Base-by-base conservation (phyloP, 306 rosid species). In the Arachis stenosperma region DNA sequence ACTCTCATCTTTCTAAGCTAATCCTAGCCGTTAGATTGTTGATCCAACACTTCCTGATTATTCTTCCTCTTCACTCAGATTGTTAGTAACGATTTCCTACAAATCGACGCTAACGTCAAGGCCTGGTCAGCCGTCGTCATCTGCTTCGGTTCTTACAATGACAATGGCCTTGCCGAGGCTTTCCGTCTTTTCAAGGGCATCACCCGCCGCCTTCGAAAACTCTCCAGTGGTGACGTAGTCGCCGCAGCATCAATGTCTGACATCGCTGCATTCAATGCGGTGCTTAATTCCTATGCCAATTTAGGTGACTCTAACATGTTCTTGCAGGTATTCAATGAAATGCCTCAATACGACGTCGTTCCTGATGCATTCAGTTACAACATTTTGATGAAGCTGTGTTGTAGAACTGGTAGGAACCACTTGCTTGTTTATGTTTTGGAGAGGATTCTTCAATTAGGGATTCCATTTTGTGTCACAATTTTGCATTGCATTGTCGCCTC, bases 101-200 rank as follows among this genome's bases (percentile, higher is more conserved):
- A 22, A 22, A 22, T 22, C 27, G 27, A 22, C 27, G 27, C 97
- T 30, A 94, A 94, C 22, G 96, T 94, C 37, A 94, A 91, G 83
- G 97, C 98, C 8, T 94, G 97, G 98, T 85, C 94, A 67, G 95
- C 97, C 2, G 97, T 91, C 40, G 94, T 91, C 53, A 91, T 95
- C 75, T 79, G 90, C 5, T 94, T 94, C 0, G 88, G 92, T 0
- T 66, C 86, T 29, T 76, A 88, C 0, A 90, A 84, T 3, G 92
- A 84, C 3, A 89, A 79, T 7, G 97, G 96, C n/a, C 90, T 97
- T 1, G 11, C 50, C 1, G 92, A 91, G 70, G 97, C 97, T 4
- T 71, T 91, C 42, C 71, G 47, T 73, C 78, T 94, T 17, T 94
- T 94, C 79, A 65, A 57, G 1, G 76, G 84, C 0, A 89, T 91